phyloP scores from a whole-genome alignment of 2,329 filamentous ascomycete species.

The Fonsecaea pedrosoi region DNA sequence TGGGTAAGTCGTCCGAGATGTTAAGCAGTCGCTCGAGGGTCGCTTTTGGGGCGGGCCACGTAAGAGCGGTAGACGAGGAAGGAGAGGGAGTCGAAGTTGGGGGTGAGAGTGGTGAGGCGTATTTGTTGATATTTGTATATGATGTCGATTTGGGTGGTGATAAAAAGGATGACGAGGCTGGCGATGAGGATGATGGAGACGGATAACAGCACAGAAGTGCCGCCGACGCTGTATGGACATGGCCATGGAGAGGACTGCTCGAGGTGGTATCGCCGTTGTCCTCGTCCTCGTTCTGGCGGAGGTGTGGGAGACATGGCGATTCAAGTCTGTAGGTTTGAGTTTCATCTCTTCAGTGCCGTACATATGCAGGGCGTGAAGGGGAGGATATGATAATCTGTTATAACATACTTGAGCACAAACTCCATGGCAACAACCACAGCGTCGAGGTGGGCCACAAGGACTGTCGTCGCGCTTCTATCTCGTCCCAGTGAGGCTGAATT shows the following conservation, averaged over 20 bases:
- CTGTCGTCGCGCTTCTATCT: not conserved
- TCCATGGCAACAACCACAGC: slow-evolving; percentile 42
- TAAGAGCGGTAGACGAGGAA: not conserved
- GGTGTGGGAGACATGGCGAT: slow-evolving; percentile 45
- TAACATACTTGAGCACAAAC: slow-evolving; percentile 46
- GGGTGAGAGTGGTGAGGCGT: not conserved
- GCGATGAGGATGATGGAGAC: slow-evolving; percentile 20
- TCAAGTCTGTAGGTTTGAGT: slow-evolving; percentile 42
- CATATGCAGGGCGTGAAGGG: too few relatives aligned
- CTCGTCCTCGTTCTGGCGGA: slow-evolving; percentile 24
- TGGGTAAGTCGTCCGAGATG: slow-evolving; percentile 36
- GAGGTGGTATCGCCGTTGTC: not conserved
- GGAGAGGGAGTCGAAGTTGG: not conserved
- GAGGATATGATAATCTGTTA: too few relatives aligned
- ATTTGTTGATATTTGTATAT: not conserved
- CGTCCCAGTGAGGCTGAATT: not conserved
- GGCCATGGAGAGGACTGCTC: slow-evolving; percentile 41
- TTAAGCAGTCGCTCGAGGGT: slow-evolving; percentile 23
- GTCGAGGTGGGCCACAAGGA: slow-evolving; percentile 26
- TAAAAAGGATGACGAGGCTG: slow-evolving; percentile 8
- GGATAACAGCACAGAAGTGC: slow-evolving; percentile 39
- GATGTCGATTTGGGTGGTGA: not conserved
- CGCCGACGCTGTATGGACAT: slow-evolving; percentile 44
- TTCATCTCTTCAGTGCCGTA: not conserved
- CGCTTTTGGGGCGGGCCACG: slow-evolving; percentile 19